Percentiles rank a stretch among this genome's conserved stretches.
phyloP scores from a whole-genome alignment of 1,284 basidiomycete species.

The Grifola frondosa region DNA sequence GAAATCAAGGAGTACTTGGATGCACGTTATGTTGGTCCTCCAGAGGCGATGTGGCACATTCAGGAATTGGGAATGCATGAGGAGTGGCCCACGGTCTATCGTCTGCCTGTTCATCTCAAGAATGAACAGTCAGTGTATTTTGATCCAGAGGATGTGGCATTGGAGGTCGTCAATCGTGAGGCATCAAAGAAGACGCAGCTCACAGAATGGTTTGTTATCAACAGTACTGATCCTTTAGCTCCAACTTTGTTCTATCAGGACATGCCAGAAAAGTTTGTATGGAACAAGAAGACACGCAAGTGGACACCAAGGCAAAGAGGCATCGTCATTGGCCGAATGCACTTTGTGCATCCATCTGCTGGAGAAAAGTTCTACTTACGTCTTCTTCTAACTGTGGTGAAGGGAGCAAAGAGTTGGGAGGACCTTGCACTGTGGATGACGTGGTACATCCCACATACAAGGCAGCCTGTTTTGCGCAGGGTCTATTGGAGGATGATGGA shows the following conservation, averaged over 20 bases:
- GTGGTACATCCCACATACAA: constrained; percentile 19
- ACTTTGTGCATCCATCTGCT: constrained; percentile 21
- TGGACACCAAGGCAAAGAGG: constrained; percentile 12
- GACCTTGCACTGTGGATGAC: constrained; percentile 24
- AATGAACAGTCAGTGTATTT: constrained; percentile 3
- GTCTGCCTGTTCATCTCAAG: constrained; percentile 2
- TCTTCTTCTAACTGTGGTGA: constrained; percentile 33
- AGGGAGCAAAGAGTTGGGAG: constrained; percentile 31
- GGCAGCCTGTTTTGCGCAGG: constrained; percentile 39
- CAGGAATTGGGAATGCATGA: neutral
- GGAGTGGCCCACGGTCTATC: constrained; percentile 1
- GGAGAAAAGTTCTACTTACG: constrained; percentile 35
- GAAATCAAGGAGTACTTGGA: constrained; percentile 37
- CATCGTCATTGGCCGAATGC: constrained; percentile 35
- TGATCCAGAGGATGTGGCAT: constrained; percentile 22
- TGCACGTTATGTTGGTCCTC: constrained; percentile 38
- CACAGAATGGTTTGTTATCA: neutral
- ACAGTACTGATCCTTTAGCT: neutral
- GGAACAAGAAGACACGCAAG: constrained; percentile 2
- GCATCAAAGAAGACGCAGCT: neutral
- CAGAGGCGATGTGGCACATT: constrained; percentile 27
- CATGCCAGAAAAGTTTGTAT: constrained; percentile 20
- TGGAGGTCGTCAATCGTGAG: neutral
- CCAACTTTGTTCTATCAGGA: constrained; percentile 20
- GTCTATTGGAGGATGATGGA: constrained; percentile 43